Percentiles rank a stretch among this genome's conserved stretches.
phyloP scores from a whole-genome alignment of 1,284 basidiomycete species.

The Irpex rosettiformis region DNA sequence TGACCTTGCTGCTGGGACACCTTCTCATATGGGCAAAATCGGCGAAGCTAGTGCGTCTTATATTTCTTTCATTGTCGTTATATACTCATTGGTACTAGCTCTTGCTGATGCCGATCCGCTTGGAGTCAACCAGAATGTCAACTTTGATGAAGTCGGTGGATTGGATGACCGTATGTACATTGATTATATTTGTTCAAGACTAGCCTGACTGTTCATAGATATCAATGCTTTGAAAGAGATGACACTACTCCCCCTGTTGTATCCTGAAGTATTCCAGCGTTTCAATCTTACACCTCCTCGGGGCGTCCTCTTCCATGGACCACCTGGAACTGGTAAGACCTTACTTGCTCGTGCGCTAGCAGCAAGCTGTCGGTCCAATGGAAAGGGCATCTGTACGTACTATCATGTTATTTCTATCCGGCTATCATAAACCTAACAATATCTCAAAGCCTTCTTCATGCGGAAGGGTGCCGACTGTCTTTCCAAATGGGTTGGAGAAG shows the following conservation, averaged over 20 bases:
- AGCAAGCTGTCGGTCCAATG: conserved; percentile 87
- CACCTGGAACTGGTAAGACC: conserved; percentile 94
- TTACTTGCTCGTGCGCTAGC: conserved; percentile 92
- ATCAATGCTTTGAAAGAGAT: conserved; percentile 99
- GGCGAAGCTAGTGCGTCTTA: conserved; percentile 59
- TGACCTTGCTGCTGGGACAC: conserved; percentile 68
- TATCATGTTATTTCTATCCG: conserved; percentile 3
- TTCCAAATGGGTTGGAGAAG: conserved; percentile 99
- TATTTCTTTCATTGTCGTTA: neutral
- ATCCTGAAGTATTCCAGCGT: conserved; percentile 96
- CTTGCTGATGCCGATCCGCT: conserved; percentile 97
- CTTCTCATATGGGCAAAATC: conserved; percentile 81
- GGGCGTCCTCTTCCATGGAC: conserved; percentile 96
- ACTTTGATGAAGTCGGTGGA: conserved; percentile 97
- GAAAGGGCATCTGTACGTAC: conserved; percentile 82
- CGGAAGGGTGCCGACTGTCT: conserved; percentile 98
- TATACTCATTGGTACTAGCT: conserved; percentile 37
- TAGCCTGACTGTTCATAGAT: conserved; percentile 44
- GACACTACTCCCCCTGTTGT: conserved; percentile 93
- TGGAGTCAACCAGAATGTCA: conserved; percentile 90
- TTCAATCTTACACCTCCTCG: conserved; percentile 95
- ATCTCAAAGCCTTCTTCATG: conserved; percentile 91
- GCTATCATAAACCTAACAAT: conserved; percentile 3
- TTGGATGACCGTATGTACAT: conserved; percentile 82
- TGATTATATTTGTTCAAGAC: conserved; percentile 1